Percentiles rank a stretch among this genome's conserved stretches.
Evolutionary conservation across 2,329 filamentous ascomycete species (phyloP).

Genomic region (Claviceps africana): DNA sequence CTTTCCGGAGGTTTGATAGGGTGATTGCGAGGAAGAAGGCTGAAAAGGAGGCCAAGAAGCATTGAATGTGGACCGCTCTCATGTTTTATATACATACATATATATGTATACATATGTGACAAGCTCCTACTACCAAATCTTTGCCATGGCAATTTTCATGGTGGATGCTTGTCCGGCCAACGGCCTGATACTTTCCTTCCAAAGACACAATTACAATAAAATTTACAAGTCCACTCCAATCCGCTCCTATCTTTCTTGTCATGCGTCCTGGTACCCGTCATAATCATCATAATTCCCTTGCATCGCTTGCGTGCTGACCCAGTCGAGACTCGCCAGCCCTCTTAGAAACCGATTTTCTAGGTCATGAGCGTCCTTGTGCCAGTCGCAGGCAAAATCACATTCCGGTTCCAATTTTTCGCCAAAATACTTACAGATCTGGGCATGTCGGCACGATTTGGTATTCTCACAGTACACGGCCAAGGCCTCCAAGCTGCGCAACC

Average conservation of each 20-base stretch:
- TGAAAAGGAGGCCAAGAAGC: constrained; percentile 27
- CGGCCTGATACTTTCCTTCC: neutral
- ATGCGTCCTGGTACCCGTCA: constrained; percentile 38
- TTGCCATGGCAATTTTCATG: neutral
- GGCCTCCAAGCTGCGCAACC: constrained; percentile 49
- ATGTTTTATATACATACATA: neutral
- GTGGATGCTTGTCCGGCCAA: neutral
- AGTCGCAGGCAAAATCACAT: constrained; percentile 67
- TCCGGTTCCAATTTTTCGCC: constrained; percentile 45
- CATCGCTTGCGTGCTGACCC: constrained; percentile 48
- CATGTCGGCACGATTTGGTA: constrained; percentile 59
- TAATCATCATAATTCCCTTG: constrained; percentile 43
- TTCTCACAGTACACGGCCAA: constrained; percentile 74
- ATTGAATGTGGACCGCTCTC: constrained; percentile 8
- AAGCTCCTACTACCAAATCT: neutral
- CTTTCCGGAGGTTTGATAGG: constrained; percentile 37
- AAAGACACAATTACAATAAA: neutral
- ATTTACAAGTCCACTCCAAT: neutral
- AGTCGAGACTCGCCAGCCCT: constrained; percentile 46
- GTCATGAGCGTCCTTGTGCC: constrained; percentile 52
- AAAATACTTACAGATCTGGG: constrained; percentile 63
- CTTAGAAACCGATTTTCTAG: constrained; percentile 43
- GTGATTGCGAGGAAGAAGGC: constrained; percentile 29
- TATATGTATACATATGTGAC: too few relatives aligned
- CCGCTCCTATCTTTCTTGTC: neutral